Conservation (phyloP, 2,329 filamentous ascomycete genomes). For the Catunica adiposa region DNA sequence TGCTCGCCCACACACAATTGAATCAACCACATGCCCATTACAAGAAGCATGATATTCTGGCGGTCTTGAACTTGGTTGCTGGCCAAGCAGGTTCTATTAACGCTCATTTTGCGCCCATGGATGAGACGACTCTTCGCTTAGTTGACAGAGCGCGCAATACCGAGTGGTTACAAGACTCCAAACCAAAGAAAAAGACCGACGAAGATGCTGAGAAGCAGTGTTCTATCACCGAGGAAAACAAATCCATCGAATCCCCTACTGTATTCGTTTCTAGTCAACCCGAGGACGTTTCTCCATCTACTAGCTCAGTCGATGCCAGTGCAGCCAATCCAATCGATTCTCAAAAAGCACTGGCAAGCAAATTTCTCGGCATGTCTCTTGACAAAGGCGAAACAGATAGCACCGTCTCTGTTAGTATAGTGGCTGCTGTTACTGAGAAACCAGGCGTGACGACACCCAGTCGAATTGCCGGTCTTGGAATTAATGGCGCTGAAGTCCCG, state of each 20-base stretch:
- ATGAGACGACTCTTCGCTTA: slow-evolving; percentile 63
- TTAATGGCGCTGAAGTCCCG: slow-evolving; percentile 1
- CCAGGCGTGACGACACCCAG: slow-evolving; percentile 71
- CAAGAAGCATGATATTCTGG: slow-evolving; percentile 71
- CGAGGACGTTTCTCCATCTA: too few relatives aligned
- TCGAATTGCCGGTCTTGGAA: slow-evolving; percentile 25
- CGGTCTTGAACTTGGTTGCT: slow-evolving; percentile 49
- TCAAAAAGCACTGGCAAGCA: slow-evolving; percentile 33
- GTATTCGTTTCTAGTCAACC: too few relatives aligned
- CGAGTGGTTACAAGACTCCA: slow-evolving; percentile 41
- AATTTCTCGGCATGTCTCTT: slow-evolving; percentile 55
- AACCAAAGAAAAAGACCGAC: slow-evolving; percentile 14
- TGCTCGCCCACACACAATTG: slow-evolving; percentile 83
- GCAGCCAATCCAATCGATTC: slow-evolving; percentile 15
- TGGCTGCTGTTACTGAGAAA: slow-evolving; percentile 66
- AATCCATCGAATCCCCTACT: too few relatives aligned
- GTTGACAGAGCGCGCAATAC: slow-evolving; percentile 61
- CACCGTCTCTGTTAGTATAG: slow-evolving; percentile 57
- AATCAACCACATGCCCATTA: slow-evolving; percentile 65
- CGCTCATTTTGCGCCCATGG: slow-evolving; percentile 62
- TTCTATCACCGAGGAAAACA: too few relatives aligned
- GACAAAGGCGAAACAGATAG: slow-evolving; percentile 50
- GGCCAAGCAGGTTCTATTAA: slow-evolving; percentile 36
- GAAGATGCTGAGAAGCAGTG: background rate
- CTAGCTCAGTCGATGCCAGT: too few relatives aligned